Base-by-base conservation (phyloP, 225 moss, liverwort and hornwort genomes). In the Marchantia paleacea region DNA sequence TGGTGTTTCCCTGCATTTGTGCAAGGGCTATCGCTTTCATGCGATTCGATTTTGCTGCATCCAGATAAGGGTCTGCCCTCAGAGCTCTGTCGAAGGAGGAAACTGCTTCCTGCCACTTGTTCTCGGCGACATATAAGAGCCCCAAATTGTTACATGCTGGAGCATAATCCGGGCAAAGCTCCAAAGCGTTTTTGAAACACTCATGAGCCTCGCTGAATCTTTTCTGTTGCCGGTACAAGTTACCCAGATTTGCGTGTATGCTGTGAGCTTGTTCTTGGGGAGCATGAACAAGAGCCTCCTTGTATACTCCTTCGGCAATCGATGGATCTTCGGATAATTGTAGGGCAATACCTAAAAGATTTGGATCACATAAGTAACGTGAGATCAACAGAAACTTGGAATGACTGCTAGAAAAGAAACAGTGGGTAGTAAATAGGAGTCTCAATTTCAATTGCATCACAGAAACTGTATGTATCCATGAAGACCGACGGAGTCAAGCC, bases 1-100 rank as follows among this genome's bases (percentile, higher is more conserved):
- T 19, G 9, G 69, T 62, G 68, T 51, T 60, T 48, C 75, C 68
- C 12, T 78, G 82, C 55, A 85, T 79, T 51, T 85, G 89, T 48
- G 85, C 84, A n/a, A 91, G 84, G 16, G 85, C 91, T 15, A 84
- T 85, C 19, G 91, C 91, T 83, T 91, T 91, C 91, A 91, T 89
- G 58, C 84, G 83, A 75, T 91, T 91, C 8, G 91, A 91, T 76
- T 89, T 89, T 13, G 91, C 91, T 31, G 87, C 91, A 74, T 91
- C 91, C 62, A 91, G 62, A 73, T 75, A 81, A 25, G 84, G 82
- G 81, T 91, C 91, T 22, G 91, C 78, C 39, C 48, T 77, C 16
- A 91, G 82, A 26, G 91, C 87, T 53, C 83, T 62, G 71, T 87
- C 89, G 84, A 91, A 91, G 30, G 89, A 80, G 31, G 81, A 79